Evolutionary conservation across 1,284 basidiomycete species (phyloP), one percentile per base, ranked within the genome.

Genomic region (Amylostereum areolatum): DNA sequence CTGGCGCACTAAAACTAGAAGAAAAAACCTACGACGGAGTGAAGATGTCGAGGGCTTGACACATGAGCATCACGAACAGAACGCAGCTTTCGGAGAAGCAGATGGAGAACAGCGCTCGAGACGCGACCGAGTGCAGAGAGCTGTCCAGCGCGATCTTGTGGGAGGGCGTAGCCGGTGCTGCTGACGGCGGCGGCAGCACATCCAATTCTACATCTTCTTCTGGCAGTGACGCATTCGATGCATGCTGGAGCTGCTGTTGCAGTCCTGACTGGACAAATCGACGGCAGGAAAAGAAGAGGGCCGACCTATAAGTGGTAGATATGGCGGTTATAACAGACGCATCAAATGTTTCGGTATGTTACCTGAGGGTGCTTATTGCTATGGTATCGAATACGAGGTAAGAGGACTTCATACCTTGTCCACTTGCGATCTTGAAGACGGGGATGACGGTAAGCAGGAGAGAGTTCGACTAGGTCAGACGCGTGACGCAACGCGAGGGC

Each of bases 41-140:
- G 37, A 86, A 68, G 1, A 80, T 47, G 44, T 73, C 68, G 41
- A 80, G 45, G 3, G 75, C 83, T 64, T 89, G 87, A 30, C 75
- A 72, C 66, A 89, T 76, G 7, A 89, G 66, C 50, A 89, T 67
- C 11, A 78, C 55, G 57, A 89, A 88, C 50, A 89, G 66, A 53
- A 77, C 74, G 52, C 78, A 83, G 48, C 80, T 78, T 62, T 88
- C 86, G 3, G 81, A 75, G 59, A 89, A 85, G 56, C 80, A 83
- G 30, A 78, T 61, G 0, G 84, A 75, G 57, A 89, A 89, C 3
- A 79, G 62, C 1, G 67, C 67, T 42, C 80, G 69, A 1, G 85
- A 72, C 2, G 85, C 62, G 2, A 63, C 62, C 0, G 81, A 78
- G 54, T 85, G 81, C 44, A 78, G 65, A 12, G 70, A 64, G 10